Evolutionary conservation across 495 filamentous ascomycete genomes (phyloP), one percentile per base, ranked within the genome.

Genomic region (Penicillium diatomitis): DNA sequence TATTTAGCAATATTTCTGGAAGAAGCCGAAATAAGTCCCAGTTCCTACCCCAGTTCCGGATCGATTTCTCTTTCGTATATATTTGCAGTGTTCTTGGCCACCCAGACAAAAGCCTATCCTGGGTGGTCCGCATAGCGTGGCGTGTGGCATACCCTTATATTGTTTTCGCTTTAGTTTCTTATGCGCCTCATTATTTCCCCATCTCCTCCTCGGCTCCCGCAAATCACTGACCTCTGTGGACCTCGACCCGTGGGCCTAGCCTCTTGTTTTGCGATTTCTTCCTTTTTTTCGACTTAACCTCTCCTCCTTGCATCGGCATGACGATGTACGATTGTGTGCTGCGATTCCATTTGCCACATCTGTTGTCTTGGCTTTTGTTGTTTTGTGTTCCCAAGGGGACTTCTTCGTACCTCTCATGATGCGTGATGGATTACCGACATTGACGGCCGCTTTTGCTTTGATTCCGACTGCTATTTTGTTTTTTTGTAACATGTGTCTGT

Each of bases 1-100:
- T 45, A 20, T 49, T 41, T 47, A 95, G 88, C 88, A 92, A 95
- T 92, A 95, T 65, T 95, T 84, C 71, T 95, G 88, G 88, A 87
- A 86, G 61, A 84, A 86, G 58, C 88, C 88, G 35, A 83, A 83
- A 72, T 75, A 61, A 61, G 60, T 41, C 46, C 2, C 33, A 20
- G 30, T 52, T 48, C 51, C 43, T 1, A 41, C 5, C 31, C 32
- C 31, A 32, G 34, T 8, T 48, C 33, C 28, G 43, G 46, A 48
- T 52, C 32, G 54, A 50, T 54, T 48, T 67, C 67, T 68, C 57
- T 65, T 20, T 56, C 61, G 70, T 70, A 71, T 57, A 74, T 74
- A 72, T 54, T 70, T 67, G 50, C 52, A 60, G 50, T 60, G 54
- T 66, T 62, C 43, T 58, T 54, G 49, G 59, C 60, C 42, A 51